Base-by-base conservation (phyloP, 2,329 filamentous ascomycete species). In the Fusarium tuaranense region DNA sequence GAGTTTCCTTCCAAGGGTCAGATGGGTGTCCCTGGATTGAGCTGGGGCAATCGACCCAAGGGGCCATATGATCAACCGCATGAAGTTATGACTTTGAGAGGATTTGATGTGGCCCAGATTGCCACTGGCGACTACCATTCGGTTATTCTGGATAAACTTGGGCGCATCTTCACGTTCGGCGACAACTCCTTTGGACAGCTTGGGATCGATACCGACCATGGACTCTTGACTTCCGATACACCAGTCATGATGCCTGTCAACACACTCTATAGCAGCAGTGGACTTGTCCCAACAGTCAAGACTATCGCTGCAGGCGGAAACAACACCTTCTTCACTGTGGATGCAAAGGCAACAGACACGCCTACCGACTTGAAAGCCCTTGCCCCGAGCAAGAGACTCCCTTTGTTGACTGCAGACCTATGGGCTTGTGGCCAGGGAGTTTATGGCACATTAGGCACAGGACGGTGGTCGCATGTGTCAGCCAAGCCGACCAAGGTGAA, bases 111-210 rank as follows among this genome's bases (percentile, higher is more conserved):
- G 55, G 84, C 86, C 7, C 89, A 94, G 74, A 92, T 98, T 68
- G 95, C 96, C 1, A 86, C 94, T 2, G 97, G 97, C 27, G 95
- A 98, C 80, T 91, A 92, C 75, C 97, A 99, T 84, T 97, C 95
- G 5, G 85, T 97, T 2, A 93, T 91, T 1, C 87, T 95, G 18
- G 94, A 96, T 80, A 89, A 90, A 69, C 87, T 92, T 63, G 96
- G 96, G 18, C 90, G 91, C 18, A 88, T 97, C 18, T 98, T 97
- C 82, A 88, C 92, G 8, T 98, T 97, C 84, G 97, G 97, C 41
- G 95, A 98, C 82, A 98, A 98, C 84, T 92, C 92, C 0, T 90
- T 91, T 51, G 97, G 97, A n/a, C 97, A 98, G 82, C 88, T 98
- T 5, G 96, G 96, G n/a, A 91, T 96, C 77, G 91, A 94, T 61